Evolutionary conservation across 2,329 filamentous ascomycete genomes (phyloP).

Genomic region (Trichoderma semiorbis): DNA sequence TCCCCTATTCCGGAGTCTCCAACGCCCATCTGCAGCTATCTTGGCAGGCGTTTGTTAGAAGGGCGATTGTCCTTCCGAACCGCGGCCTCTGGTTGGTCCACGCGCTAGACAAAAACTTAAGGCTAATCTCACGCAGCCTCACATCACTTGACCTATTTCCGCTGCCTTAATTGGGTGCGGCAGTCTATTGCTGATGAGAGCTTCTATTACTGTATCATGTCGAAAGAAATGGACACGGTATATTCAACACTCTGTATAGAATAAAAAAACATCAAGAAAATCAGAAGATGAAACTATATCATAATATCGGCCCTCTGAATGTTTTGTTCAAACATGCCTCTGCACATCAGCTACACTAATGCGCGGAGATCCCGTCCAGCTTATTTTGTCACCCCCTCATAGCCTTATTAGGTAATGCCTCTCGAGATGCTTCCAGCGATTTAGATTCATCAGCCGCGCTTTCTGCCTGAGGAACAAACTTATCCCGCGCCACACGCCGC

Average conservation of each 20-base stretch:
- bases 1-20: slow-evolving; percentile 32
- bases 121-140: slow-evolving; percentile 17
- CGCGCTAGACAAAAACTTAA: slow-evolving; percentile 26
- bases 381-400: slow-evolving; percentile 14
- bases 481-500: slow-evolving; percentile 3
- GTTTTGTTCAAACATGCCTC: not conserved
- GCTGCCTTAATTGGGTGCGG: not conserved
- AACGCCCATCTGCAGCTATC: slow-evolving; percentile 23
- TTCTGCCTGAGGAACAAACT: slow-evolving; percentile 22
- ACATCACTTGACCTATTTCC: slow-evolving; percentile 10
- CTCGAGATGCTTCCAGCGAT: not conserved
- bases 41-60: slow-evolving; percentile 23
- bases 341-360: not conserved
- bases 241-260: too few species aligned
- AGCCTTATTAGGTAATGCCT: slow-evolving; percentile 1
- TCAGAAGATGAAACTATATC: not conserved
- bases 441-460: not conserved
- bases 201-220: not conserved
- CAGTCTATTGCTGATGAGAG: not conserved
- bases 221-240: not conserved
- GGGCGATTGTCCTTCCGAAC: slow-evolving; percentile 28
- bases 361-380: not conserved
- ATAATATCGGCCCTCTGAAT: not conserved
- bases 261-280: not conserved
- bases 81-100: slow-evolving; percentile 27